These are phyloP conservation scores for Xylaria curta DNA, from an alignment of 495 filamentous ascomycete species.

Conservation along the genomic window DNA sequence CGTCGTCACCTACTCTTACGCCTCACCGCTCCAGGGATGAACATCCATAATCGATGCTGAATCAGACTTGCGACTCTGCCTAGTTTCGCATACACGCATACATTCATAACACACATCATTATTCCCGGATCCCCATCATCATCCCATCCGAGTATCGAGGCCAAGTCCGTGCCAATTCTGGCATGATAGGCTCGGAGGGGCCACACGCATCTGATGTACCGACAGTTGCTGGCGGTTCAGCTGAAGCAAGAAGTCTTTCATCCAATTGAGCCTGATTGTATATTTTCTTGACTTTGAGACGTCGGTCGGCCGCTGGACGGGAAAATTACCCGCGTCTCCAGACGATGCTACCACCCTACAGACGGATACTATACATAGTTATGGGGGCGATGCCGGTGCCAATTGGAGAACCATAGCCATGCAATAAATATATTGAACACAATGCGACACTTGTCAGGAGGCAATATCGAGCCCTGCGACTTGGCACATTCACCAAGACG, in stretches of 20 bases:
- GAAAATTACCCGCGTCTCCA: constrained; percentile 22
- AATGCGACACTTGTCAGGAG: constrained; percentile 7
- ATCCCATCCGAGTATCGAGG: constrained; percentile 8
- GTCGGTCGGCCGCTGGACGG: constrained; percentile 12
- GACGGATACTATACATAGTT: not conserved
- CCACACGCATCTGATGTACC: constrained; percentile 6
- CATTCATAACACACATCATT: constrained; percentile 11
- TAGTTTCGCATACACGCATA: constrained; percentile 20
- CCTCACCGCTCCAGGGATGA: constrained; percentile 20
- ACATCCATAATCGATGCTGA: constrained; percentile 7
- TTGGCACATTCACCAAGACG: constrained; percentile 10
- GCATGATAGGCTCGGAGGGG: constrained; percentile 10
- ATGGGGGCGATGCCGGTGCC: not conserved
- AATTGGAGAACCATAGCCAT: not conserved
- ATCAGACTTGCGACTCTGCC: constrained; percentile 19
- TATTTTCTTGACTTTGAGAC: constrained; percentile 1
- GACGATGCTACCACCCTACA: constrained; percentile 1
- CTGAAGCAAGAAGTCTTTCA: constrained; percentile 14
- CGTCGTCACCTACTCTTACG: constrained; percentile 9
- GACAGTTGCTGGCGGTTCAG: constrained; percentile 11
- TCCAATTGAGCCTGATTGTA: constrained; percentile 21
- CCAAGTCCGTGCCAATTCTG: constrained; percentile 12
- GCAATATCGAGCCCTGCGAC: not conserved
- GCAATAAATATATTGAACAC: constrained; percentile 5
- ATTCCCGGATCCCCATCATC: constrained; percentile 16